phyloP scores from a whole-genome alignment of 345 rosid genomes.

The Litchi chinensis region DNA sequence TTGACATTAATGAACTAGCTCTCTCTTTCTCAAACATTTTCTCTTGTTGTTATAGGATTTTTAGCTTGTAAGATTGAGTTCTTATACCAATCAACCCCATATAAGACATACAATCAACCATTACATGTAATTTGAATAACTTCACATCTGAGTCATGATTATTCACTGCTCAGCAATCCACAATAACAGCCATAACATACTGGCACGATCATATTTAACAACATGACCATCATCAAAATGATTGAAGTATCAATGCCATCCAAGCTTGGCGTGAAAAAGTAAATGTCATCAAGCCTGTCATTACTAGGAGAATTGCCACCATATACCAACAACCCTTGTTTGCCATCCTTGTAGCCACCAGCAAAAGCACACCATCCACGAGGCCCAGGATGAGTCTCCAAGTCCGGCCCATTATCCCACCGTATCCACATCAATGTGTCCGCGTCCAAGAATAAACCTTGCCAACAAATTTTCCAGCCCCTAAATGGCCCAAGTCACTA shows the following conservation, averaged over 20 bases:
- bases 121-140: background rate
- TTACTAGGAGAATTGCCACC: slow-evolving; percentile 91
- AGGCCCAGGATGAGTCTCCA: slow-evolving; percentile 69
- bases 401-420: slow-evolving; percentile 53
- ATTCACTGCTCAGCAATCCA: background rate
- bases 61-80: background rate
- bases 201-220: background rate
- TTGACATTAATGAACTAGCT: background rate
- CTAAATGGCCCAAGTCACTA: slow-evolving; percentile 84
- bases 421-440: slow-evolving; percentile 60
- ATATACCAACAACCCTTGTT: slow-evolving; percentile 64
- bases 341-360: slow-evolving; percentile 44
- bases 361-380: slow-evolving; percentile 93
- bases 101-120: background rate
- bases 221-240: background rate
- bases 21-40: too few relatives aligned
- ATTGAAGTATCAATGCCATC: slow-evolving; percentile 20
- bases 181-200: background rate
- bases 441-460: slow-evolving; percentile 67
- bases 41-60: background rate
- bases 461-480: slow-evolving; percentile 71
- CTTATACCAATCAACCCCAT: background rate
- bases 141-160: background rate
- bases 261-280: slow-evolving; percentile 58
- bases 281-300: slow-evolving; percentile 89